Base-by-base conservation (phyloP, 139 green algal species). In the Closterium sp. region DNA sequence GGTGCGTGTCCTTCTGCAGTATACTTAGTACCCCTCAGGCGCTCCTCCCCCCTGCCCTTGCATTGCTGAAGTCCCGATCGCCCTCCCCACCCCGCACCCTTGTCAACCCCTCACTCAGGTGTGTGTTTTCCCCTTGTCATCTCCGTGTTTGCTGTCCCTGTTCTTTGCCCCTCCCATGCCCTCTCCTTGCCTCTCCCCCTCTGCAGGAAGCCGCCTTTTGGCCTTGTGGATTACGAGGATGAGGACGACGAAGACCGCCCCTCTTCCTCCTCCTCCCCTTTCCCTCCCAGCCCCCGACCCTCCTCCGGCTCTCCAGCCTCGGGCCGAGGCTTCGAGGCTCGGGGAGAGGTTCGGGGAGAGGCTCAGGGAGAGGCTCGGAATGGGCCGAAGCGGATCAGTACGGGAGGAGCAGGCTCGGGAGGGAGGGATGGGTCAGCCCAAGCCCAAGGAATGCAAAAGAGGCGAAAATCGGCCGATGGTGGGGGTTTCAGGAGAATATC, bases 221-320 rank as follows among this genome's bases (percentile, higher is more conserved):
- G 88, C 2, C 33, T 91, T 2, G 88, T 91, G 76, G 88, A 91
- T 19, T 91, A 91, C 9, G 88, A 91, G 12, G 88, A 91, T 32
- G 88, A 91, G 38, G 88, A 91, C 12, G 88, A 91, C 6, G 88
- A 91, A 43, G 88, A 76, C 55, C 55, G 55, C 12, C 55, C 55
- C 55, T 76, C 55, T 6, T 6, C 36, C 16, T 76, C 55, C 55
- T 76, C 16, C 55, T 76, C 55, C 16, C 55, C 55, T 76, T 76
- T 76, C 55, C 55, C 31, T 84, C 86, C 86, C 30, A 84, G 35
- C 55, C 35, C 55, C 35, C 55, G 31, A 0, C 35, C 28, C n/a
- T 84, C n/a, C 86, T 28, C 55, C 8, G 86, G 31, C 30, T 84
- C 66, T 10, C 86, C 55, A 21, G 66, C 28, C 32, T 87, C 19